Conservation (phyloP, 1,284 basidiomycete species). For the Papiliotrema fonsecae region DNA sequence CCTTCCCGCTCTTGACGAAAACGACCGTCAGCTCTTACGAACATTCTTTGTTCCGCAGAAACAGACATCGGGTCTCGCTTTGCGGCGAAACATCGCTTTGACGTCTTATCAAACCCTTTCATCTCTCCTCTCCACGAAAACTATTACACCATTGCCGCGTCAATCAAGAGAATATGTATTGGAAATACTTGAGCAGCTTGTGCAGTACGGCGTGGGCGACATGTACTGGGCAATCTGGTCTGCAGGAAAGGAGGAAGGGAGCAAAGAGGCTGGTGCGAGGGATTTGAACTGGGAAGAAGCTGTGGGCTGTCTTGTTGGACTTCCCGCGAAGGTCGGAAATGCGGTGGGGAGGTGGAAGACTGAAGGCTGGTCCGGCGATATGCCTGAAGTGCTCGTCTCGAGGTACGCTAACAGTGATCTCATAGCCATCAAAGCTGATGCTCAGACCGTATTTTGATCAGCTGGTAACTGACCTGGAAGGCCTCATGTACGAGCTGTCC, state of each 20-base stretch:
- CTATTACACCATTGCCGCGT: conserved; percentile 8
- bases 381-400: conserved; percentile 21
- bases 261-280: conserved; percentile 5
- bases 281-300: conserved; percentile 39
- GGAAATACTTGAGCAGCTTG: conserved; percentile 55
- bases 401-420: conserved; percentile 12
- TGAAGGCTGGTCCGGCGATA: conserved; percentile 22
- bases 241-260: conserved; percentile 4
- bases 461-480: conserved; percentile 47
- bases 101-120: conserved; percentile 29
- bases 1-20: conserved; percentile 56
- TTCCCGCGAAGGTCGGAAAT: conserved; percentile 41
- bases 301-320: conserved; percentile 17
- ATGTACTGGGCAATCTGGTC: conserved; percentile 55
- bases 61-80: neutral
- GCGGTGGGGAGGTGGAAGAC: conserved; percentile 48
- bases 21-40: conserved; percentile 18
- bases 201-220: conserved; percentile 63
- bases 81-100: conserved; percentile 23
- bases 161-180: conserved; percentile 29
- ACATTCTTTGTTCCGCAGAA: conserved; percentile 27
- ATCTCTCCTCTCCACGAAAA: conserved; percentile 5
- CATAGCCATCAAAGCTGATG: conserved; percentile 23
- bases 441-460: conserved; percentile 57
- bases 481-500: conserved; percentile 49